Percentiles rank a stretch among this genome's conserved stretches.
phyloP scores from a whole-genome alignment of 2,329 filamentous ascomycete species.

The Cucurbitaria berberidis region DNA sequence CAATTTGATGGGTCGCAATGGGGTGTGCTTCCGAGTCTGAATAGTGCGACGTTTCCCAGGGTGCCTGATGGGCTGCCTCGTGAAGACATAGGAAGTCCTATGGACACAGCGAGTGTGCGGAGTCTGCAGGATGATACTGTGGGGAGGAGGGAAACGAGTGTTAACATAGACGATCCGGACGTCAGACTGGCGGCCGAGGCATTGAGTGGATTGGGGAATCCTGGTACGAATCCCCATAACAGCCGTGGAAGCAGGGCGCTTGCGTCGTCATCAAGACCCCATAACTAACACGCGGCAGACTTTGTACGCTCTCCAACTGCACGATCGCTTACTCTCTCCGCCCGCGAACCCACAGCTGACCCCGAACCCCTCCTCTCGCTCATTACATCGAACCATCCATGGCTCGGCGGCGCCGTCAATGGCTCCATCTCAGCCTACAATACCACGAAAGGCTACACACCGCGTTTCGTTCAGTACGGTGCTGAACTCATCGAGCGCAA shows the following conservation, averaged over 20 bases:
- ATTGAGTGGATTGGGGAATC: constrained; percentile 57
- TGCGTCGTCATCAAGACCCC: not conserved
- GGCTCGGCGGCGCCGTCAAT: constrained; percentile 84
- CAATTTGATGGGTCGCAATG: constrained; percentile 33
- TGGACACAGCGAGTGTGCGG: constrained; percentile 52
- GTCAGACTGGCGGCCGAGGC: constrained; percentile 59
- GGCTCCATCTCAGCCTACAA: constrained; percentile 85
- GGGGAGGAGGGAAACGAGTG: constrained; percentile 47
- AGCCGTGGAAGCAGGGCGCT: not conserved
- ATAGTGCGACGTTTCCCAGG: constrained; percentile 37
- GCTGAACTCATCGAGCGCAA: constrained; percentile 91
- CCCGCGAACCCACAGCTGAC: constrained; percentile 54
- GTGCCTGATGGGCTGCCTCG: constrained; percentile 39
- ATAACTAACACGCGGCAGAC: constrained; percentile 40
- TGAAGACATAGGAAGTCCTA: constrained; percentile 51
- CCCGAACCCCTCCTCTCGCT: constrained; percentile 84
- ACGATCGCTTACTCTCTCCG: constrained; percentile 38
- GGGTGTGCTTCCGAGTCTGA: constrained; percentile 33
- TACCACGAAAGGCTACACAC: constrained; percentile 87
- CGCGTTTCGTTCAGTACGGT: constrained; percentile 81
- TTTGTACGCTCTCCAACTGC: constrained; percentile 51
- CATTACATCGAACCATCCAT: constrained; percentile 84
- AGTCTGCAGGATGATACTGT: constrained; percentile 48
- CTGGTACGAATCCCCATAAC: constrained; percentile 48
- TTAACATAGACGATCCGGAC: constrained; percentile 57